Conservation (phyloP, 495 filamentous ascomycete genomes). For the Recurvomyces mirabilis region DNA sequence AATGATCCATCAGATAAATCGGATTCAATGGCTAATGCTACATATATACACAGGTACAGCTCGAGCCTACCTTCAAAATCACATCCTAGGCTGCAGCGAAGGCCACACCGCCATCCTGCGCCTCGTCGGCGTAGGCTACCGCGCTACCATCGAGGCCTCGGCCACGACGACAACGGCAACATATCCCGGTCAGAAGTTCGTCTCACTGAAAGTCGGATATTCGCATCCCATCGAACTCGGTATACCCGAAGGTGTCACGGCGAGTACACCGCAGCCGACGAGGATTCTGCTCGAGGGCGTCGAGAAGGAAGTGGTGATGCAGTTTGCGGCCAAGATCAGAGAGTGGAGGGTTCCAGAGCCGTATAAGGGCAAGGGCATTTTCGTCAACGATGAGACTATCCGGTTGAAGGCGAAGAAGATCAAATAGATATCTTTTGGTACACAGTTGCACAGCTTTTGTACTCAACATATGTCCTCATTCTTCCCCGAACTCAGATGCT, state of each 20-base stretch:
- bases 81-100: constrained; percentile 88
- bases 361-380: constrained; percentile 99
- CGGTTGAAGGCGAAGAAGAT: constrained; percentile 98
- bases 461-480: too few relatives aligned
- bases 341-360: constrained; percentile 87
- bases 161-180: constrained; percentile 55
- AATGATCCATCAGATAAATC: background rate
- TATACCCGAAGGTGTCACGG: constrained; percentile 72
- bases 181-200: constrained; percentile 74
- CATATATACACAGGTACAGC: constrained; percentile 54
- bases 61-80: constrained; percentile 77
- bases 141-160: constrained; percentile 66
- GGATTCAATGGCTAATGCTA: background rate
- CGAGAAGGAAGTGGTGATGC: constrained; percentile 73
- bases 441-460: too few relatives aligned
- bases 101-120: constrained; percentile 87
- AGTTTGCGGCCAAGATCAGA: constrained; percentile 80
- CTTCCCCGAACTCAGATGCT: too few relatives aligned
- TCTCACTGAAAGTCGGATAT: constrained; percentile 88
- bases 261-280: constrained; percentile 85
- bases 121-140: constrained; percentile 92
- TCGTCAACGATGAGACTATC: constrained; percentile 93
- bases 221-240: constrained; percentile 86
- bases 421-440: constrained; percentile 47
- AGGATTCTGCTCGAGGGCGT: constrained; percentile 80